Percentiles rank a stretch among this genome's conserved stretches.
phyloP scores from a whole-genome alignment of 371 early-diverging fungal species.

The Mucor lusitanicus region DNA sequence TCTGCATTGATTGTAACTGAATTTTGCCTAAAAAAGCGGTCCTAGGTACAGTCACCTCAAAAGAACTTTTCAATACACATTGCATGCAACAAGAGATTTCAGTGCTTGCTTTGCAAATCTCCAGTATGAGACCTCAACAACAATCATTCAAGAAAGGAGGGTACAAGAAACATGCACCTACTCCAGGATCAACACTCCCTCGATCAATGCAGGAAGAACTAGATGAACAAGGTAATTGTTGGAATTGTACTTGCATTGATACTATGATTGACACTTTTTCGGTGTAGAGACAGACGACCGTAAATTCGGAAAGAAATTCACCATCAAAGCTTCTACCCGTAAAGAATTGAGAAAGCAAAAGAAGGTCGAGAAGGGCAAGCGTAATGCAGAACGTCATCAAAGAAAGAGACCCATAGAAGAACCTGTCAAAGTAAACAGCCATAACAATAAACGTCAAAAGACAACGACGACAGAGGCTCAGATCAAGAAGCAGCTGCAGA shows the following conservation, averaged over 20 bases:
- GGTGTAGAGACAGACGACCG: conserved; percentile 35
- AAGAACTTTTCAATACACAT: not conserved
- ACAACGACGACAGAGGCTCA: not conserved
- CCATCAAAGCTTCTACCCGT: conserved; percentile 30
- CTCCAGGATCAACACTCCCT: conserved; percentile 40
- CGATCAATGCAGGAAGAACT: conserved; percentile 38
- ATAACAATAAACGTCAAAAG: conserved; percentile 32
- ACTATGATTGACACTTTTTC: not conserved
- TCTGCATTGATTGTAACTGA: not conserved
- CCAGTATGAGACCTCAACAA: conserved; percentile 12
- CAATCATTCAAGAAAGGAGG: conserved; percentile 5
- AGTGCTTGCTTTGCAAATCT: not conserved
- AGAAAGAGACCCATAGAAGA: conserved; percentile 16
- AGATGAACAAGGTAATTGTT: conserved; percentile 34
- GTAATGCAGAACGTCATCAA: conserved; percentile 32
- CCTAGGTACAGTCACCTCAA: not conserved
- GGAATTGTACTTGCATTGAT: not conserved
- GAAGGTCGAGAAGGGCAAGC: conserved; percentile 41
- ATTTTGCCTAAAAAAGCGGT: not conserved
- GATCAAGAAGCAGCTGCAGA: not conserved
- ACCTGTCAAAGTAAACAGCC: conserved; percentile 4
- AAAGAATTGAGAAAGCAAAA: conserved; percentile 48
- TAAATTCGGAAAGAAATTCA: conserved; percentile 36
- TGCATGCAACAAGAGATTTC: not conserved
- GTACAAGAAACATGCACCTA: conserved; percentile 8